Percentiles rank a stretch among this genome's conserved stretches.
phyloP scores from a whole-genome alignment of 257 asterid genomes.

The Salvia miltiorrhiza region DNA sequence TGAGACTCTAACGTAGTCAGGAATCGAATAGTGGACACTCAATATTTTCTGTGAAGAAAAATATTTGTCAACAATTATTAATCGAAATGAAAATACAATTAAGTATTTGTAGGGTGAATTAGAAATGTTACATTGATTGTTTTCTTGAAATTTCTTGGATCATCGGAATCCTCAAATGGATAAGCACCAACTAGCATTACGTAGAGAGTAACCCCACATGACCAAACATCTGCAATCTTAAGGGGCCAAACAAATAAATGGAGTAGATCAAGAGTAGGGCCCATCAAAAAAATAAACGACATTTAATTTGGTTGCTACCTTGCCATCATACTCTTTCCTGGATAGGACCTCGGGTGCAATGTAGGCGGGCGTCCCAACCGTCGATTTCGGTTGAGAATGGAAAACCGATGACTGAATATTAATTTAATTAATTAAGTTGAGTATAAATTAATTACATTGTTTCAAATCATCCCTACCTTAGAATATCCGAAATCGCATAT shows the following conservation, averaged over 20 bases:
- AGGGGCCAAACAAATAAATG: not conserved
- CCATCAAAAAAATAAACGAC: too few relatives aligned
- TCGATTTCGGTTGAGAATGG: constrained; percentile 95
- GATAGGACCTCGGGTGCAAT: constrained; percentile 88
- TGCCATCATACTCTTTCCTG: constrained; percentile 80
- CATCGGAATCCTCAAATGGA: constrained; percentile 91
- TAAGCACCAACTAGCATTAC: constrained; percentile 95
- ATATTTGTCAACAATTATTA: too few relatives aligned
- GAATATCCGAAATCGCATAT: constrained; percentile 87
- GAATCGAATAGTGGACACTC: constrained; percentile 81
- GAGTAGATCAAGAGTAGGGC: not conserved
- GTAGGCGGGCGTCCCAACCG: constrained; percentile 89
- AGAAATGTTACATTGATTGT: constrained; percentile 58
- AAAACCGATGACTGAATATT: constrained; percentile 71
- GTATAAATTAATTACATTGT: too few relatives aligned
- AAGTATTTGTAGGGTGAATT: too few relatives aligned
- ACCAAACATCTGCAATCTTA: constrained; percentile 96
- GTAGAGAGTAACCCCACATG: constrained; percentile 94
- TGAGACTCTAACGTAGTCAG: constrained; percentile 73
- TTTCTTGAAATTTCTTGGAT: constrained; percentile 86
- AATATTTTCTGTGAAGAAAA: constrained; percentile 58
- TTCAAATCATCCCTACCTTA: constrained; percentile 41
- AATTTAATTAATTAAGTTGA: too few relatives aligned
- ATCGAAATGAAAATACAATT: too few relatives aligned
- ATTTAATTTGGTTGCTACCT: constrained; percentile 33